These are phyloP conservation scores for Cutaneotrichosporon cavernicola DNA, from an alignment of 1,284 basidiomycete genomes.

Conservation along the genomic window DNA sequence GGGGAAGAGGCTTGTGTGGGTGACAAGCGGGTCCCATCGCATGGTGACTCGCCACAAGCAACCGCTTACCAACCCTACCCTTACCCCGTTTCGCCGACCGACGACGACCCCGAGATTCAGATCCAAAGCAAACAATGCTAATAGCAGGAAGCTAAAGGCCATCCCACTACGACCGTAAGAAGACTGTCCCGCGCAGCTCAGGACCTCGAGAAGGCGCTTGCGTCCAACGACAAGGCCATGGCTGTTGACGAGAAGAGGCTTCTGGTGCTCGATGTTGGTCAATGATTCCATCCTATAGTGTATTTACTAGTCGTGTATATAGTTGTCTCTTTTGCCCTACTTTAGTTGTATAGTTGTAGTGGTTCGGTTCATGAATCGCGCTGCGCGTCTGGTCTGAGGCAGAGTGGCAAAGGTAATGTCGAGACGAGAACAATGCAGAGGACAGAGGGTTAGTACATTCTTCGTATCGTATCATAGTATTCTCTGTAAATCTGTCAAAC, in stretches of 20 bases:
- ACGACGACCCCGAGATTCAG: no score
- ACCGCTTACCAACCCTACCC: not conserved
- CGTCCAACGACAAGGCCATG: not conserved
- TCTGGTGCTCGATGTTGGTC: not conserved
- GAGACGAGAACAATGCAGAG: no score
- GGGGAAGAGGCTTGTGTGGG: not conserved
- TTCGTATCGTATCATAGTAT: no score
- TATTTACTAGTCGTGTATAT: not conserved
- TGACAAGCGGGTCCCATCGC: not conserved
- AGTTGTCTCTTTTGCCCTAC: not conserved
- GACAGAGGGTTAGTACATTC: no score
- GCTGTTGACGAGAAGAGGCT: not conserved
- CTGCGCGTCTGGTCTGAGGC: no score
- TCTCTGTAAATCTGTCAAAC: no score
- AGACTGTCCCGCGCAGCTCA: not conserved
- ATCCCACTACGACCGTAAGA: not conserved
- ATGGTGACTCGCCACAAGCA: not conserved
- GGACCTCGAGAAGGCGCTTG: not conserved
- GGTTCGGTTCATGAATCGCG: not conserved
- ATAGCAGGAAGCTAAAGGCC: not conserved
- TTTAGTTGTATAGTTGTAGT: not conserved
- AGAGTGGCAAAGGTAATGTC: no score
- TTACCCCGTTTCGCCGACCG: not conserved
- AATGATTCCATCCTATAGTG: not conserved
- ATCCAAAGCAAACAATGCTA: not conserved